phyloP scores from a whole-genome alignment of 2,329 filamentous ascomycete species.

The Elsinoe australis region DNA sequence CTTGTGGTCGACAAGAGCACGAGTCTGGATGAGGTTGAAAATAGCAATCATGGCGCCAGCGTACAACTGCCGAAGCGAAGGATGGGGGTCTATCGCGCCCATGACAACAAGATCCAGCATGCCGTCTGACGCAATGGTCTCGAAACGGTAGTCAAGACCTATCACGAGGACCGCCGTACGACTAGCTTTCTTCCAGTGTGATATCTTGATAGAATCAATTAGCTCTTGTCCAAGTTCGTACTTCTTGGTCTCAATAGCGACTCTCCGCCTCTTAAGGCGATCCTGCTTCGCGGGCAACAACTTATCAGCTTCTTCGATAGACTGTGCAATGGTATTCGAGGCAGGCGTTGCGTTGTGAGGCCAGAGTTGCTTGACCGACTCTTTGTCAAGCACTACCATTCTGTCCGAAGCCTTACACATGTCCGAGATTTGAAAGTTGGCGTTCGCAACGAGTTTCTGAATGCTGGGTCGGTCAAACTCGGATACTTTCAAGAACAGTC shows the following conservation, averaged over 20 bases:
- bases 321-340: constrained; percentile 30
- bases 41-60: constrained; percentile 66
- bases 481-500: constrained; percentile 80
- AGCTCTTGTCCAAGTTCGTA: constrained; percentile 71
- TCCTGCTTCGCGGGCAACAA: constrained; percentile 60
- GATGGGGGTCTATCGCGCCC: constrained; percentile 85
- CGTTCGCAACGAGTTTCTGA: constrained; percentile 75
- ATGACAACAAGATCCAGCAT: constrained; percentile 76
- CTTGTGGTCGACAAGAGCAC: constrained; percentile 76
- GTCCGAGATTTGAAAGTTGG: constrained; percentile 79
- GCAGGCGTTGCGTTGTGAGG: constrained; percentile 38
- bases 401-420: constrained; percentile 84
- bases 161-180: constrained; percentile 84
- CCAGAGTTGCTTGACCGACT: constrained; percentile 62
- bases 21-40: constrained; percentile 80
- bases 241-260: constrained; percentile 77
- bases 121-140: constrained; percentile 70
- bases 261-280: constrained; percentile 66
- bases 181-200: constrained; percentile 94
- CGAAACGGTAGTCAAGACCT: constrained; percentile 85
- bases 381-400: constrained; percentile 72
- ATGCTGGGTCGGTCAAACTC: constrained; percentile 91
- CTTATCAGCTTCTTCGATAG: constrained; percentile 50
- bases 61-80: constrained; percentile 73
- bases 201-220: constrained; percentile 64